phyloP scores from a whole-genome alignment of 257 asterid species.

The Solanum chiquidenum region DNA sequence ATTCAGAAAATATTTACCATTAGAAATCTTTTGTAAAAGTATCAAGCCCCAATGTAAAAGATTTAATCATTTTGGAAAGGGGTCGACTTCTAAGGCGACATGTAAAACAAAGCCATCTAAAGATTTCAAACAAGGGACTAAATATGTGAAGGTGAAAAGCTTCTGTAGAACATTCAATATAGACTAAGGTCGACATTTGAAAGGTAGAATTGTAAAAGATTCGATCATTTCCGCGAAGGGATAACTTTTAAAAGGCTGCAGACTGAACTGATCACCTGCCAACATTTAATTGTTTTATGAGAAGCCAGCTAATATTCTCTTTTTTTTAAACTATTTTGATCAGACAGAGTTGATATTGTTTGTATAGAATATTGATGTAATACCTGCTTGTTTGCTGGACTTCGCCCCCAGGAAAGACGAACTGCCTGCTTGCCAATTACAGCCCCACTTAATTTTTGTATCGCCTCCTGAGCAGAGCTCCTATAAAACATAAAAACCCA shows the following conservation, averaged over 20 bases:
- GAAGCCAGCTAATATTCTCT: neutral
- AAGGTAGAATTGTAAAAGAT: neutral
- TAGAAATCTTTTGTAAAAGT: neutral
- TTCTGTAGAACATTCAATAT: neutral
- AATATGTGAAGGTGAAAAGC: neutral
- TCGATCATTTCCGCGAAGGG: neutral
- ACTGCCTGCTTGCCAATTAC: slow-evolving; percentile 66
- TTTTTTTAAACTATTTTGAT: neutral
- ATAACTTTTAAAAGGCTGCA: neutral
- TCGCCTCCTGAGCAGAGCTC: slow-evolving; percentile 64
- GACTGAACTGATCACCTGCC: neutral
- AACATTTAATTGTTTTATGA: neutral
- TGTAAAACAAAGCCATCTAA: neutral
- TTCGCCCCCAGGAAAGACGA: slow-evolving; percentile 81
- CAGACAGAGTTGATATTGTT: neutral
- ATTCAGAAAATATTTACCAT: neutral
- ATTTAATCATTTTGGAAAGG: neutral
- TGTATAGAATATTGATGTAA: neutral
- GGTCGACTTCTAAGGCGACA: neutral
- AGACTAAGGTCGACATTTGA: neutral
- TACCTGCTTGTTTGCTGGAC: slow-evolving; percentile 67
- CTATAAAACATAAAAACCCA: slow-evolving; percentile 18
- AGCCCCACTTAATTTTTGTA: slow-evolving; percentile 50
- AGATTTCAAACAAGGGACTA: neutral
- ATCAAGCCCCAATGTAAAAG: neutral